These are phyloP conservation scores for Pyricularia pennisetigena DNA, from an alignment of 2,329 filamentous ascomycete genomes.

Conservation along the genomic window DNA sequence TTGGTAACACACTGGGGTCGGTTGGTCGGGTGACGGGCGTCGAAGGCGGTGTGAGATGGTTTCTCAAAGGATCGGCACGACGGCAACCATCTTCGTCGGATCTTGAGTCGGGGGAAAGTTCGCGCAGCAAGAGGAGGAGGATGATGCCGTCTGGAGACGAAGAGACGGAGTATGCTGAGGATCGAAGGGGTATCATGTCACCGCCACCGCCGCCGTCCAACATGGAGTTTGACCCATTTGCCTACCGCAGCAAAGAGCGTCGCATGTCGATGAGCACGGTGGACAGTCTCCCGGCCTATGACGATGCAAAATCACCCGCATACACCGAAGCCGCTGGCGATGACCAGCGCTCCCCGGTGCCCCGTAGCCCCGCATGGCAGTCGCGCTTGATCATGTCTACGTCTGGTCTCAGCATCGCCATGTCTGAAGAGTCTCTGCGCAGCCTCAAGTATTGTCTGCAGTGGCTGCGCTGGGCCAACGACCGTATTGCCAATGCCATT, in stretches of 20 bases:
- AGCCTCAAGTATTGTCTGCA: slow-evolving; percentile 77
- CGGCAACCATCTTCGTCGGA: slow-evolving; percentile 29
- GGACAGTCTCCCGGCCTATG: slow-evolving; percentile 76
- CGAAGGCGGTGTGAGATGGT: slow-evolving; percentile 78
- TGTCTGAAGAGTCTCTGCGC: slow-evolving; percentile 78
- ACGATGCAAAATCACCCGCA: slow-evolving; percentile 64
- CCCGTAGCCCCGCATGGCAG: slow-evolving; percentile 49
- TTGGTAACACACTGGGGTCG: slow-evolving; percentile 77
- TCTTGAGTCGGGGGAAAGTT: slow-evolving; percentile 30
- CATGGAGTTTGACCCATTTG: slow-evolving; percentile 12
- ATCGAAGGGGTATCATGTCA: slow-evolving; percentile 5
- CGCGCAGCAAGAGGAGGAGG: slow-evolving; percentile 50
- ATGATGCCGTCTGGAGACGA: slow-evolving; percentile 17
- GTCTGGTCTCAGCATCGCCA: slow-evolving; percentile 80
- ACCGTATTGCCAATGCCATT: slow-evolving; percentile 68
- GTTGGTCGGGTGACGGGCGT: slow-evolving; percentile 81
- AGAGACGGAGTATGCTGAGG: slow-evolving; percentile 14
- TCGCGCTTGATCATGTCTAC: slow-evolving; percentile 82
- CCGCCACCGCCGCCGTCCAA: slow-evolving; percentile 4
- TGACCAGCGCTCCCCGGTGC: slow-evolving; percentile 11
- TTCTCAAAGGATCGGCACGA: slow-evolving; percentile 36
- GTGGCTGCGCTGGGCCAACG: slow-evolving; percentile 74
- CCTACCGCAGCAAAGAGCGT: slow-evolving; percentile 26
- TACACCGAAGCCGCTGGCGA: slow-evolving; percentile 52
- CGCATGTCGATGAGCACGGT: slow-evolving; percentile 57